Percentiles rank a stretch among this genome's conserved stretches.
Conservation (phyloP, 2,329 filamentous ascomycete species). For the Dothistroma septosporum region DNA sequence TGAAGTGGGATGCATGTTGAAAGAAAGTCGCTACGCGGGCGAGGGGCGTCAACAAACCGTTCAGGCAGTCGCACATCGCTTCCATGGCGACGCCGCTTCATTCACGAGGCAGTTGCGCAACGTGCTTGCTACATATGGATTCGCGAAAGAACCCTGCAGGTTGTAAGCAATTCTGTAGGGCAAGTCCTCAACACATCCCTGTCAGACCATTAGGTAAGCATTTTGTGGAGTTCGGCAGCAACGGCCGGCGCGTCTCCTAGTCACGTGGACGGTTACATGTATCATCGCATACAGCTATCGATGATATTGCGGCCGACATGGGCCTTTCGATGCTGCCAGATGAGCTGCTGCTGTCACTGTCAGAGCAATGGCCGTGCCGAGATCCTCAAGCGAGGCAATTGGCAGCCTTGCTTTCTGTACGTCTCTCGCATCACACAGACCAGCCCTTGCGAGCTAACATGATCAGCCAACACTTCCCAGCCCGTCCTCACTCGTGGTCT, state of each 20-base stretch:
- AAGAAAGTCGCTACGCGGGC: constrained; percentile 12
- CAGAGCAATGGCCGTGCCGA: constrained; percentile 34
- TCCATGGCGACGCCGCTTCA: constrained; percentile 11
- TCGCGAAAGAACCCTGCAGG: neutral
- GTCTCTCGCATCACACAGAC: constrained; percentile 12
- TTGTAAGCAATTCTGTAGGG: neutral
- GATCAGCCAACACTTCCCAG: constrained; percentile 61
- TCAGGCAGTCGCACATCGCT: neutral
- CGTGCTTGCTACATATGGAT: constrained; percentile 10
- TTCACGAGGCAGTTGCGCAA: constrained; percentile 12
- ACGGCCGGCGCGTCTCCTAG: constrained; percentile 1
- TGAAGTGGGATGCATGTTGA: constrained; percentile 9
- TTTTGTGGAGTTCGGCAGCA: neutral
- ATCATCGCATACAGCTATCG: neutral
- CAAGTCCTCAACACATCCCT: neutral
- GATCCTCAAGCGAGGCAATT: constrained; percentile 48
- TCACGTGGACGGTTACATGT: neutral
- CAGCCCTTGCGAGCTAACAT: constrained; percentile 2
- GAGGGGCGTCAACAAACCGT: neutral
- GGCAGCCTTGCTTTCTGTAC: constrained; percentile 43
- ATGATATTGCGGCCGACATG: constrained; percentile 11
- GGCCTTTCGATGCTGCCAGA: constrained; percentile 27
- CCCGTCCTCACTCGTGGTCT: constrained; percentile 69
- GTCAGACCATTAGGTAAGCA: neutral
- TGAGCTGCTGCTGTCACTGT: constrained; percentile 27